Evolutionary conservation across 768 basidiomycete species (phyloP).

Genomic region (Chalciporus piperatus): DNA sequence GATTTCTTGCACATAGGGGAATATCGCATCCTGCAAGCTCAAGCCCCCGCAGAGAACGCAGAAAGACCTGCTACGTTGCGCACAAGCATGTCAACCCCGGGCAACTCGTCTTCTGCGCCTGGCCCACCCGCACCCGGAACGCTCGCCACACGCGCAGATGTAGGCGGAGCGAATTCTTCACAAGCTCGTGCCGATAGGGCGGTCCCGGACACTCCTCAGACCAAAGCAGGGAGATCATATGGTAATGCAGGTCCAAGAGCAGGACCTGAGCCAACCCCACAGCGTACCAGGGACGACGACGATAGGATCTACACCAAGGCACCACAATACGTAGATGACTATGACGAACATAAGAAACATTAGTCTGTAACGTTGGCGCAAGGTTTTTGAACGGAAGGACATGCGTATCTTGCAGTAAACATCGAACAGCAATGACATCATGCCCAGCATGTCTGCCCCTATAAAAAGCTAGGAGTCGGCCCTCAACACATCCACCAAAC

Average conservation of each 20-base stretch:
- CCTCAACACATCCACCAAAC: slow-evolving; percentile 7
- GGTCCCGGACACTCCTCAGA: slow-evolving; percentile 5
- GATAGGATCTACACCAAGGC: slow-evolving; percentile 11
- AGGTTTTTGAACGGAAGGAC: too few relatives aligned
- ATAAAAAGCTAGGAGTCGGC: slow-evolving; percentile 14
- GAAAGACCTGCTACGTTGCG: slow-evolving; percentile 13
- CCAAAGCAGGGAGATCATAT: slow-evolving; percentile 1
- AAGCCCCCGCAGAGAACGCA: slow-evolving; percentile 13
- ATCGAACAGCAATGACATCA: slow-evolving; percentile 27
- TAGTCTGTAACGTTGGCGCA: neutral
- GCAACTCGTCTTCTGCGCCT: neutral
- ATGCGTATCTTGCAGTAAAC: neutral
- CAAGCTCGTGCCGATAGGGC: neutral
- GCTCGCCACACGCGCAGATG: neutral
- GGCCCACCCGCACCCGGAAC: neutral
- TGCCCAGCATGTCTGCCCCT: slow-evolving; percentile 20
- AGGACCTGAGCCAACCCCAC: slow-evolving; percentile 4
- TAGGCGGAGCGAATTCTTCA: neutral
- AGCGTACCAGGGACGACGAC: neutral
- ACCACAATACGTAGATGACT: neutral
- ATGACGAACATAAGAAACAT: neutral
- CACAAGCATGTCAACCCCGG: neutral
- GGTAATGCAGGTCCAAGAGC: neutral
- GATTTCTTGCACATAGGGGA: slow-evolving; percentile 18
- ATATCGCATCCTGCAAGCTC: slow-evolving; percentile 25